phyloP scores from a whole-genome alignment of 2,329 filamentous ascomycete genomes.

The Nigrograna mackinnonii region DNA sequence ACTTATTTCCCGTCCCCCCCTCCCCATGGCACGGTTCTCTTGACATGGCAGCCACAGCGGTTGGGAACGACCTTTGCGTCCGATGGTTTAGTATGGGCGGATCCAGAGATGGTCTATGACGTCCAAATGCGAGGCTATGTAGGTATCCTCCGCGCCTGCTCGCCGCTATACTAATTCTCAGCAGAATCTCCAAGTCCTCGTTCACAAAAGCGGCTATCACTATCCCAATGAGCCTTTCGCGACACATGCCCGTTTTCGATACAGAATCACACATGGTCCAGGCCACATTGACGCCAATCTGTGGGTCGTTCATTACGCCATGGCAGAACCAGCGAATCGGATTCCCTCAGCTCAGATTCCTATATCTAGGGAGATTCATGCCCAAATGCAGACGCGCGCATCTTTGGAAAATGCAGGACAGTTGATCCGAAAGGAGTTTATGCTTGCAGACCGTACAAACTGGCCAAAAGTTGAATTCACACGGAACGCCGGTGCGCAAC shows the following conservation, averaged over 20 bases:
- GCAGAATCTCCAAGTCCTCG: constrained; percentile 88
- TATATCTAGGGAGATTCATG: constrained; percentile 61
- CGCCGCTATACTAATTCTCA: constrained; percentile 10
- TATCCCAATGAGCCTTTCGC: constrained; percentile 73
- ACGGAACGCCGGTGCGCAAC: constrained; percentile 27
- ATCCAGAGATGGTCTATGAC: constrained; percentile 75
- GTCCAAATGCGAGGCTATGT: constrained; percentile 74
- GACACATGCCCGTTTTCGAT: constrained; percentile 79
- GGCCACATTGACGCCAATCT: constrained; percentile 76
- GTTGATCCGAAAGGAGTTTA: constrained; percentile 85
- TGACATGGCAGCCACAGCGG: constrained; percentile 82
- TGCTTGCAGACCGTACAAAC: constrained; percentile 84
- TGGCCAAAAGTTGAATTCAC: constrained; percentile 86
- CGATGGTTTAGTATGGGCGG: constrained; percentile 91
- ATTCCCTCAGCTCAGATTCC: constrained; percentile 71
- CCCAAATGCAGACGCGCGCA: constrained; percentile 63
- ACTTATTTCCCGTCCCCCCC: constrained; percentile 81
- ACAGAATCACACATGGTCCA: constrained; percentile 77
- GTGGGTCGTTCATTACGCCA: constrained; percentile 90
- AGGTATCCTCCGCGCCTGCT: constrained; percentile 19
- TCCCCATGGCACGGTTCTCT: constrained; percentile 75
- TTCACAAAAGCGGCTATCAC: constrained; percentile 79
- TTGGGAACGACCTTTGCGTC: constrained; percentile 78
- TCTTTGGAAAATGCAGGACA: constrained; percentile 74
- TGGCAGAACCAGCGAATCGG: constrained; percentile 73